Conservation (phyloP, 2,329 filamentous ascomycete genomes). For the Fusarium mexicanum region DNA sequence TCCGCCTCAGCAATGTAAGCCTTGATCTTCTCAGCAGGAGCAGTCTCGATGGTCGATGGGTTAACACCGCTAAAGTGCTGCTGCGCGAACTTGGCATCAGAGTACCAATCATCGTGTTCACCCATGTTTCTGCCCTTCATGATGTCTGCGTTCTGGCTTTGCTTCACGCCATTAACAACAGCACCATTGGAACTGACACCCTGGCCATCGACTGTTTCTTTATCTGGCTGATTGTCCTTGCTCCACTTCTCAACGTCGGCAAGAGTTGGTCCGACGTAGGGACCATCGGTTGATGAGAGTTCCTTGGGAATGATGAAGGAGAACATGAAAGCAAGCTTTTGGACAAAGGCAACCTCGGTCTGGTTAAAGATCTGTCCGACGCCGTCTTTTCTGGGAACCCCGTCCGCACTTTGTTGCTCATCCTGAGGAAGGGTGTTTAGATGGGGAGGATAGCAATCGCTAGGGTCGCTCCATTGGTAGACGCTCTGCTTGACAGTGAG, state of each 20-base stretch:
- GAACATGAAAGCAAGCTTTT: not conserved
- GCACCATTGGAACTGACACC: not conserved
- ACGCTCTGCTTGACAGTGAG: not conserved
- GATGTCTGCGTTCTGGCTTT: constrained; percentile 9
- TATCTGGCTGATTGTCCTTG: not conserved
- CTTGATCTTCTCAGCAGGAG: constrained; percentile 1
- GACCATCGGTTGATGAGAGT: not conserved
- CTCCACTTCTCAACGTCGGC: constrained; percentile 15
- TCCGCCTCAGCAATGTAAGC: constrained; percentile 6
- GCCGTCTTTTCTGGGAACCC: not conserved
- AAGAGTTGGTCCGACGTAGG: constrained; percentile 13
- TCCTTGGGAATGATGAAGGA: constrained; percentile 12
- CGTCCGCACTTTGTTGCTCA: not conserved
- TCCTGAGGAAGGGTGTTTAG: not conserved
- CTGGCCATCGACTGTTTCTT: too few species aligned
- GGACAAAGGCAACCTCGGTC: not conserved
- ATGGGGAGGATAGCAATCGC: constrained; percentile 20
- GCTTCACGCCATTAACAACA: not conserved
- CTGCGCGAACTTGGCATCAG: constrained; percentile 25
- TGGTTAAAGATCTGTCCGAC: constrained; percentile 14
- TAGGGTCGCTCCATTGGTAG: constrained; percentile 20
- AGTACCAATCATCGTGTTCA: constrained; percentile 24
- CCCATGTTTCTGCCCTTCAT: constrained; percentile 30
- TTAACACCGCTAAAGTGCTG: constrained; percentile 28
- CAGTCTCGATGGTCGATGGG: constrained; percentile 8